phyloP scores from a whole-genome alignment of 2,329 filamentous ascomycete species.

The Talaromyces sp. region DNA sequence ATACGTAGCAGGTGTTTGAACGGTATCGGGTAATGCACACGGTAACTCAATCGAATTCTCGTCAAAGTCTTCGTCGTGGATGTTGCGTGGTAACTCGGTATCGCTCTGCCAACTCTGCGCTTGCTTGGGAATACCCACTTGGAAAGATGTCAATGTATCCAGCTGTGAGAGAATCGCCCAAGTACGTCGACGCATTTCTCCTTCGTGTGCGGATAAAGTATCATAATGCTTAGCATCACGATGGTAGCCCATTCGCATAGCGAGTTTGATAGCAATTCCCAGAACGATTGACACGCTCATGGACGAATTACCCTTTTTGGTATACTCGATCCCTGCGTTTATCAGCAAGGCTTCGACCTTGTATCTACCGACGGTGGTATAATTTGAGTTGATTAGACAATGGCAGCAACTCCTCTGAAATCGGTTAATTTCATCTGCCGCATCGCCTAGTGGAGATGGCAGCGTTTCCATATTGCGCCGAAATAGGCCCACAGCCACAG shows the following conservation, averaged over 20 bases:
- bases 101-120: slow-evolving; percentile 56
- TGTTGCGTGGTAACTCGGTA: slow-evolving; percentile 51
- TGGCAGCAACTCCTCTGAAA: slow-evolving; percentile 45
- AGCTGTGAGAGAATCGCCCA: slow-evolving; percentile 45
- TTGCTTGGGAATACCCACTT: slow-evolving; percentile 58
- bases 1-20: slow-evolving; percentile 45
- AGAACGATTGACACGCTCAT: slow-evolving; percentile 51
- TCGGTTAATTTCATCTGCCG: slow-evolving; percentile 32
- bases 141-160: slow-evolving; percentile 57
- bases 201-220: slow-evolving; percentile 49
- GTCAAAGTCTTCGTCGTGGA: slow-evolving; percentile 56
- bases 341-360: slow-evolving; percentile 30
- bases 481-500: slow-evolving; percentile 25
- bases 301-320: slow-evolving; percentile 32
- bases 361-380: slow-evolving; percentile 27
- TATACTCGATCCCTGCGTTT: slow-evolving; percentile 28
- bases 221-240: slow-evolving; percentile 51
- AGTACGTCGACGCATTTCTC: slow-evolving; percentile 45
- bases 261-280: slow-evolving; percentile 50
- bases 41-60: slow-evolving; percentile 48
- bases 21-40: slow-evolving; percentile 45
- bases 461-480: slow-evolving; percentile 23
- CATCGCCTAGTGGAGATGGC: slow-evolving; percentile 18
- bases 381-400: slow-evolving; percentile 31
- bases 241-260: slow-evolving; percentile 57